Conservation (phyloP, 140 eudicot species). For the Flaveria floridana region DNA sequence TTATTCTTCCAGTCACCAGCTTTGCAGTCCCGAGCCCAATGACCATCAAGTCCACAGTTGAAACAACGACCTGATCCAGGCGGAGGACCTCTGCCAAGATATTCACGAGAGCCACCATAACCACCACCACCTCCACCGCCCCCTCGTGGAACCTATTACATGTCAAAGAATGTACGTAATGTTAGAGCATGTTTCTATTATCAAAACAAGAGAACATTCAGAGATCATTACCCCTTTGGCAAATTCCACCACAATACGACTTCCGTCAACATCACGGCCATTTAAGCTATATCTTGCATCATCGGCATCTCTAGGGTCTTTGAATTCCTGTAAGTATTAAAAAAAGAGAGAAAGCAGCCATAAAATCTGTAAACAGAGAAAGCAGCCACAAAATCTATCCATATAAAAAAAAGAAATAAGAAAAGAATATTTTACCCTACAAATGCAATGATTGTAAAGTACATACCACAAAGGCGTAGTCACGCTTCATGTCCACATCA, state of each 20-base stretch:
- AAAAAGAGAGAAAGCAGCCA: not conserved
- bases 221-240: slow-evolving; percentile 62
- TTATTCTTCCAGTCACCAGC: slow-evolving; percentile 99
- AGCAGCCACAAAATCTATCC: slow-evolving; percentile 23
- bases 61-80: slow-evolving; percentile 84
- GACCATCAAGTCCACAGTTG: slow-evolving; percentile 83
- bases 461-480: slow-evolving; percentile 95
- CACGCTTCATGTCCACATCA: slow-evolving; percentile 99
- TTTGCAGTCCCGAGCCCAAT: slow-evolving; percentile 92
- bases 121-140: slow-evolving; percentile 35
- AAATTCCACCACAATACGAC: slow-evolving; percentile 84
- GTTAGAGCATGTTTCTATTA: not conserved
- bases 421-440: slow-evolving; percentile 1
- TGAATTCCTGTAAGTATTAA: slow-evolving; percentile 58
- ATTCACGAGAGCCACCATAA: slow-evolving; percentile 68
- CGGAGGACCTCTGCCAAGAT: slow-evolving; percentile 71
- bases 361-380: not conserved
- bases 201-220: not conserved
- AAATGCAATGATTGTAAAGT: slow-evolving; percentile 11
- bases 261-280: slow-evolving; percentile 97
- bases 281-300: slow-evolving; percentile 88
- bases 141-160: slow-evolving; percentile 74
- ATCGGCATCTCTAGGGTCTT: slow-evolving; percentile 98
- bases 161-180: slow-evolving; percentile 6
- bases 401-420: not conserved